Conservation (phyloP, 345 rosid species). For the Brassica rapa region DNA sequence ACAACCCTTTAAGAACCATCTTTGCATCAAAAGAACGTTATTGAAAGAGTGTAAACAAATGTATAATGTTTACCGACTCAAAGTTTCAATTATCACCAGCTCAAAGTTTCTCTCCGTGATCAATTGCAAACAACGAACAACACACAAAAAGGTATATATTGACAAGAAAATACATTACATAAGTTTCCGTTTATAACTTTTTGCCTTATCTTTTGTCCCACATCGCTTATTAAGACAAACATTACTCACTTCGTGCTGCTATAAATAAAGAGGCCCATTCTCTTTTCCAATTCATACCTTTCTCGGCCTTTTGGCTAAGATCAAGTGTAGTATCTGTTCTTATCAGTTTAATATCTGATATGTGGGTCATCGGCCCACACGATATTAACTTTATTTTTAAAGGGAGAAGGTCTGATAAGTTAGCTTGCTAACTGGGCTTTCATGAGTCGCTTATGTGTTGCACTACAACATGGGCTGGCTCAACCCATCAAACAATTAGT, state of each 20-base stretch:
- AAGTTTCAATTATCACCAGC: background rate
- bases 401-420: background rate
- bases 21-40: background rate
- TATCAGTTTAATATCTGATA: slow-evolving; percentile 59
- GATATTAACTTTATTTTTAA: background rate
- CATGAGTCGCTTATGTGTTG: background rate
- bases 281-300: slow-evolving; percentile 30
- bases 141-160: background rate
- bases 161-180: background rate
- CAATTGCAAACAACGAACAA: background rate
- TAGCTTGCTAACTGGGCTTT: background rate
- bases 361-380: background rate
- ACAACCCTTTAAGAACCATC: background rate
- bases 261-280: background rate
- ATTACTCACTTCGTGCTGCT: background rate
- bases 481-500: background rate
- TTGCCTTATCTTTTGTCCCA: background rate
- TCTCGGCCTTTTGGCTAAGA: slow-evolving; percentile 76
- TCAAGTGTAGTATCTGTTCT: slow-evolving; percentile 68
- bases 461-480: slow-evolving; percentile 3
- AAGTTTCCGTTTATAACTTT: background rate
- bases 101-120: background rate
- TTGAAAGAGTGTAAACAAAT: background rate
- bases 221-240: background rate
- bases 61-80: background rate